Percentiles rank a stretch among this genome's conserved stretches.
Evolutionary conservation across 2,329 filamentous ascomycete genomes (phyloP).

Genomic region (Aspergillus amoenus): DNA sequence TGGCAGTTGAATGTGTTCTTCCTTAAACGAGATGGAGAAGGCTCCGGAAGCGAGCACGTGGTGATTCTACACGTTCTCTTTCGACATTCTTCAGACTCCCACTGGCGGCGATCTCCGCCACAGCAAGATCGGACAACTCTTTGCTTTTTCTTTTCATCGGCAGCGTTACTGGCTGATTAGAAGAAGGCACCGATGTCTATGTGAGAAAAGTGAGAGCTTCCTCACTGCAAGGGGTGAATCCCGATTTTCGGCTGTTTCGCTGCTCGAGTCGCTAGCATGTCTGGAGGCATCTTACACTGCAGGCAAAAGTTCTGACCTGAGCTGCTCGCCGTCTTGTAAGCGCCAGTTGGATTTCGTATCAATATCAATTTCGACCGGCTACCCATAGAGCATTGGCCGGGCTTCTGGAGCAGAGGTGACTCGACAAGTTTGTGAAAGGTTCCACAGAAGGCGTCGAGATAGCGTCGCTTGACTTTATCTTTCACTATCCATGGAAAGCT

Average conservation of each 20-base stretch:
- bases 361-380: background rate
- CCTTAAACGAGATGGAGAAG: background rate
- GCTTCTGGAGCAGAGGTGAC: background rate
- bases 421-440: background rate
- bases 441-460: background rate
- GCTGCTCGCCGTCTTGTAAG: background rate
- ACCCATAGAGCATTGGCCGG: background rate
- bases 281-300: background rate
- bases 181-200: background rate
- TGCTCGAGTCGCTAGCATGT: background rate
- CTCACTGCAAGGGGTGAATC: background rate
- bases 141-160: background rate
- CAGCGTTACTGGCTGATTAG: too few relatives aligned
- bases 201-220: background rate
- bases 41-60: too few relatives aligned
- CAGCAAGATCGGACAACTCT: background rate
- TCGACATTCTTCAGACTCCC: background rate
- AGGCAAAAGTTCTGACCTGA: background rate
- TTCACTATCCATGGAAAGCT: background rate
- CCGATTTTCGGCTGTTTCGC: background rate
- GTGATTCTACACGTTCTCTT: too few relatives aligned
- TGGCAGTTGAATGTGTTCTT: background rate
- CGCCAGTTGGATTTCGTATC: background rate
- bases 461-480: background rate
- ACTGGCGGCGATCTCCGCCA: too few relatives aligned